A percentile compares a stretch with the other conserved stretches of the same genome.
phyloP scores from a whole-genome alignment of 768 basidiomycete genomes.

The Cystoderma amianthinum region DNA sequence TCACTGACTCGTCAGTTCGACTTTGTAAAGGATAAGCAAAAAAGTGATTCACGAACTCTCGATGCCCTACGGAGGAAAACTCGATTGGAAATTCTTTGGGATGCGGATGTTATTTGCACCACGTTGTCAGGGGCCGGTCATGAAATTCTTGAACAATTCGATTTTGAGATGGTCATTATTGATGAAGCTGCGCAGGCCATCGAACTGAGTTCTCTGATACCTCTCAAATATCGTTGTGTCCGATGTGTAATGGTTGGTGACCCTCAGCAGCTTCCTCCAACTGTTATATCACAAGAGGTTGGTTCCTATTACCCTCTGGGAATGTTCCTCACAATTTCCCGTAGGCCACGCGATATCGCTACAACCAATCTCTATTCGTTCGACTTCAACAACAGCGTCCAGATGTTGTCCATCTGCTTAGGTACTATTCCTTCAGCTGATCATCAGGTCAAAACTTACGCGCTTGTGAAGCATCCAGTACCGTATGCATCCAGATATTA shows the following conservation, averaged over 20 bases:
- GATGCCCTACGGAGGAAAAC: slow-evolving; percentile 76
- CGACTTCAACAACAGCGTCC: slow-evolving; percentile 75
- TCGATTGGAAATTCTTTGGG: slow-evolving; percentile 68
- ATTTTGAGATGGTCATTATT: slow-evolving; percentile 95
- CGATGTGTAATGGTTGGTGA: slow-evolving; percentile 95
- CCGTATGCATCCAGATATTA: slow-evolving; percentile 98
- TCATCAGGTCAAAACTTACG: slow-evolving; percentile 1
- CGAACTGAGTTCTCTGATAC: slow-evolving; percentile 91
- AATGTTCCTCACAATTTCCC: slow-evolving; percentile 4
- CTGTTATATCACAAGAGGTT: slow-evolving; percentile 47
- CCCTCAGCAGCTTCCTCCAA: slow-evolving; percentile 94
- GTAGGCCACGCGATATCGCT: slow-evolving; percentile 63
- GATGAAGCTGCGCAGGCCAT: slow-evolving; percentile 98
- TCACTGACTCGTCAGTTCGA: slow-evolving; percentile 66
- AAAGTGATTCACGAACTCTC: slow-evolving; percentile 71
- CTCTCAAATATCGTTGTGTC: slow-evolving; percentile 78
- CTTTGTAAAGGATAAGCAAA: slow-evolving; percentile 74
- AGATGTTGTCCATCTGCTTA: slow-evolving; percentile 86
- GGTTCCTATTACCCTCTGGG: slow-evolving; percentile 4
- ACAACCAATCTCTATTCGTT: slow-evolving; percentile 91
- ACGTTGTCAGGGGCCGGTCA: slow-evolving; percentile 94
- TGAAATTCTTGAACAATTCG: slow-evolving; percentile 72
- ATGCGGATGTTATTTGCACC: slow-evolving; percentile 90
- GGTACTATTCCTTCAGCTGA: slow-evolving; percentile 35
- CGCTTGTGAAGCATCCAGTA: slow-evolving; percentile 81